Evolutionary conservation across 1,284 basidiomycete species (phyloP).

Genomic region (Cryptococcus deneoformans): DNA sequence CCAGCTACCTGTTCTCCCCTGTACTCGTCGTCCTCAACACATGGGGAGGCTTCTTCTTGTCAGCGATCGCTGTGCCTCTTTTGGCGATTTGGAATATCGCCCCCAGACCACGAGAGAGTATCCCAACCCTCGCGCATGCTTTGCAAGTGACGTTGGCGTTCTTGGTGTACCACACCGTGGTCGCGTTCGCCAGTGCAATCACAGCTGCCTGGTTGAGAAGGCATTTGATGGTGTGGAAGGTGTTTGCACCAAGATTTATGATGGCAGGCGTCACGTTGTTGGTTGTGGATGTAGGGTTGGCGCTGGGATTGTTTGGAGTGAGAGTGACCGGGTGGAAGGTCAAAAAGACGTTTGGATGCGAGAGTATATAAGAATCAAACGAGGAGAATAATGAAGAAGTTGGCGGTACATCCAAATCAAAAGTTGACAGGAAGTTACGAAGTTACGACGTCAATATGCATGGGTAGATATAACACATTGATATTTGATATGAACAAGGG

Average conservation of each 20-base stretch:
- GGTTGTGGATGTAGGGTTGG: constrained; percentile 50
- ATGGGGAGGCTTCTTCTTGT: constrained; percentile 66
- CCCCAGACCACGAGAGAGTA: constrained; percentile 53
- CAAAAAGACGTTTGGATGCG: constrained; percentile 45
- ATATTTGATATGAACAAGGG: no score
- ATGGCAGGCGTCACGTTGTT: constrained; percentile 57
- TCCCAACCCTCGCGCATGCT: constrained; percentile 47
- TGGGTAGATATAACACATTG: no score
- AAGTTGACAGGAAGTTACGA: no score
- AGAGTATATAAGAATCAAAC: constrained; percentile 11
- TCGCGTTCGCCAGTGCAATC: constrained; percentile 68
- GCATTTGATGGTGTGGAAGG: constrained; percentile 99
- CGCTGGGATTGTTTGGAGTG: constrained; percentile 49
- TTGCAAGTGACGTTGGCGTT: constrained; percentile 60
- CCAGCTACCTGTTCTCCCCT: constrained; percentile 73
- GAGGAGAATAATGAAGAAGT: no score
- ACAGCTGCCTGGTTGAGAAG: constrained; percentile 75
- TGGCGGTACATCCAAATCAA: no score
- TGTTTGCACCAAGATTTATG: constrained; percentile 96
- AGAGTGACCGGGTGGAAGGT: constrained; percentile 44
- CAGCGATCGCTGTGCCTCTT: constrained; percentile 65
- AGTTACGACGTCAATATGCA: no score
- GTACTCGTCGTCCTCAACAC: constrained; percentile 78
- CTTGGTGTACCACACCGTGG: constrained; percentile 64
- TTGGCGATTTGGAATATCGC: constrained; percentile 86